Percentiles rank a stretch among this genome's conserved stretches.
Conservation (phyloP, 2,329 filamentous ascomycete species). For the Aaosphaeria arxii region DNA sequence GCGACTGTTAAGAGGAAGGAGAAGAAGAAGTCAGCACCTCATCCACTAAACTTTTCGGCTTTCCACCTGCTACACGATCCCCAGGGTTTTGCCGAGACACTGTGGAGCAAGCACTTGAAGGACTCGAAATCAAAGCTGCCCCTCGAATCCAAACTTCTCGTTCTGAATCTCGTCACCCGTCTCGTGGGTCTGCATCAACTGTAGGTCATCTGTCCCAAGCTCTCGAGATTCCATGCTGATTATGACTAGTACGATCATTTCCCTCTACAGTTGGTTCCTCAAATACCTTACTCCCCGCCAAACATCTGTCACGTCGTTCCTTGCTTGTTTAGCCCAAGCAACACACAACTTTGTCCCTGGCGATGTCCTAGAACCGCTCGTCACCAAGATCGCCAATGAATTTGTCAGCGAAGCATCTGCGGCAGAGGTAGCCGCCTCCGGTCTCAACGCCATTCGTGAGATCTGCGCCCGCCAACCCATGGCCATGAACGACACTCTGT, state of each 20-base stretch:
- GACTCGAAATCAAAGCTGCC: conserved; percentile 81
- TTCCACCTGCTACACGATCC: conserved; percentile 91
- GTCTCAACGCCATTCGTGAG: conserved; percentile 91
- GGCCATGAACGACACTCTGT: conserved; percentile 93
- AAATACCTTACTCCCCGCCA: conserved; percentile 85
- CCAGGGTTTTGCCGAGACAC: conserved; percentile 84
- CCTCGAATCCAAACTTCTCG: conserved; percentile 84
- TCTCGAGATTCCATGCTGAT: too few relatives aligned
- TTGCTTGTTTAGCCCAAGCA: conserved; percentile 88
- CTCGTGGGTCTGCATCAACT: conserved; percentile 91
- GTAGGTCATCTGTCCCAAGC: conserved; percentile 41
- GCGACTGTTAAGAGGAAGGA: conserved; percentile 77
- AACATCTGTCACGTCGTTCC: conserved; percentile 85
- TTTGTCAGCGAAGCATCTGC: conserved; percentile 95
- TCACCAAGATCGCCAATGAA: conserved; percentile 96
- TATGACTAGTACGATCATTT: conserved; percentile 54
- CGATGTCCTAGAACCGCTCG: conserved; percentile 82
- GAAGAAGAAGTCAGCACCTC: conserved; percentile 82
- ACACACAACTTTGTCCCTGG: conserved; percentile 90
- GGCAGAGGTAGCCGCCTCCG: conserved; percentile 84
- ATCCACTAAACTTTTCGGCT: conserved; percentile 92
- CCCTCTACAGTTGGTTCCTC: conserved; percentile 94
- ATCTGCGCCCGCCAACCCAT: conserved; percentile 89
- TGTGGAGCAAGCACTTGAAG: conserved; percentile 90
- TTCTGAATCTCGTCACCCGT: conserved; percentile 85